Base-by-base conservation (phyloP, 2,329 filamentous ascomycete genomes). In the Clarireedia hainanense region DNA sequence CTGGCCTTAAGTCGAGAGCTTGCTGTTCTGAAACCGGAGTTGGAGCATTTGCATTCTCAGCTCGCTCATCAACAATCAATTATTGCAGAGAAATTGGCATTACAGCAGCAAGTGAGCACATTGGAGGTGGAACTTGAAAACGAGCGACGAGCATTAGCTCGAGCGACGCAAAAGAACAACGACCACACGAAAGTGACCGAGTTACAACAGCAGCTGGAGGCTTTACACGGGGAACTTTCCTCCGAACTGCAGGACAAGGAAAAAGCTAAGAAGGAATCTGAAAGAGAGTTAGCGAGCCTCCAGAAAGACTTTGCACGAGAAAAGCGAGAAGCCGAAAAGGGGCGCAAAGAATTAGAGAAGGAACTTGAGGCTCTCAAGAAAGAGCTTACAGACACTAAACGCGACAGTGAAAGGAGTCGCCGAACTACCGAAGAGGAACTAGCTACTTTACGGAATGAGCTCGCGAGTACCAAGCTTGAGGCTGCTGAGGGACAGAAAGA, bases 101-200 rank as follows among this genome's bases (percentile, higher is more conserved):
- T 96, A 14, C 85, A 94, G 67, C 84, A 88, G 47, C 88, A 94
- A 70, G 71, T 96, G 27, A 85, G 80, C 65, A 83, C 85, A 1
- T 71, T 91, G 2, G 88, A 95, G 69, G 84, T 89, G 45, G 88
- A 95, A 64, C 77, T 96, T 2, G 89, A 91, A 61, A 89, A 88
- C 62, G 89, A 94, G 68, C 92, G 84, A 69, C 80, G 84, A n/a
- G 79, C 83, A 3, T 75, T 80, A 7, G 80, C 85, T 62, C 80
- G 84, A 51, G 79, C 78, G 3, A 69, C 71, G 4, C 68, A 74
- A 45, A 74, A 72, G 58, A 75, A 61, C 65, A 72, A 63, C 61
- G 73, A 62, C 63, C 72, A 65, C 62, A 69, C 66, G 65, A 76
- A 65, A 71, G 68, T 69, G 68, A 57, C 61, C 68, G 68, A 69